Evolutionary conservation across 352 stramenopile species (phyloP).

Genomic region (Aphanomyces cochlioides): DNA sequence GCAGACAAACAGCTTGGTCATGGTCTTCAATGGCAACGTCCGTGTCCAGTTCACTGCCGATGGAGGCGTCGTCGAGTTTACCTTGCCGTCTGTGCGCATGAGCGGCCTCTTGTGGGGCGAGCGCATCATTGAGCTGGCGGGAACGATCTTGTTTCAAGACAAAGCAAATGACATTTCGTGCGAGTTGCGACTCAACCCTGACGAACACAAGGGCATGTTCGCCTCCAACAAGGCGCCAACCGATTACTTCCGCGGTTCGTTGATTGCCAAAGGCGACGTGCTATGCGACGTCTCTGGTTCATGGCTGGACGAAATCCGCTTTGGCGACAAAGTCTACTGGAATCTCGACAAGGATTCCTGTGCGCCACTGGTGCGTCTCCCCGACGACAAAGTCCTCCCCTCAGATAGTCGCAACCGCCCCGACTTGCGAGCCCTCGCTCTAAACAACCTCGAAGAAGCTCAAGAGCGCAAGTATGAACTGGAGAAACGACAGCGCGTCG

Average conservation of each 20-base stretch:
- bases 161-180: slow-evolving; percentile 61
- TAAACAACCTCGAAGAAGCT: slow-evolving; percentile 65
- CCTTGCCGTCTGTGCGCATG: slow-evolving; percentile 68
- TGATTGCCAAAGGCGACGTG: slow-evolving; percentile 50
- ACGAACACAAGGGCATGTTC: slow-evolving; percentile 83
- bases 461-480: slow-evolving; percentile 82
- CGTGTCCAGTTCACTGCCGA: slow-evolving; percentile 57
- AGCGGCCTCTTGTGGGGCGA: slow-evolving; percentile 75
- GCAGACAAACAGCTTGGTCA: slow-evolving; percentile 76
- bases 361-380: slow-evolving; percentile 52
- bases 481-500: slow-evolving; percentile 68
- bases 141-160: slow-evolving; percentile 68
- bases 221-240: slow-evolving; percentile 69
- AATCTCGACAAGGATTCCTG: slow-evolving; percentile 55
- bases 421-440: slow-evolving; percentile 60
- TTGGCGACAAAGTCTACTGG: slow-evolving; percentile 67
- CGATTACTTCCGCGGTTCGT: slow-evolving; percentile 59
- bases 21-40: slow-evolving; percentile 70
- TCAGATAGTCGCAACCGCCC: slow-evolving; percentile 72
- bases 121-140: slow-evolving; percentile 68
- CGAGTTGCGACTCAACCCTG: slow-evolving; percentile 70
- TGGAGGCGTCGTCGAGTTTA: slow-evolving; percentile 60
- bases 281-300: slow-evolving; percentile 67
- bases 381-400: slow-evolving; percentile 52
- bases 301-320: slow-evolving; percentile 70